These are phyloP conservation scores for Thelephora ganbajun DNA, from an alignment of 768 basidiomycete species.

Conservation along the genomic window DNA sequence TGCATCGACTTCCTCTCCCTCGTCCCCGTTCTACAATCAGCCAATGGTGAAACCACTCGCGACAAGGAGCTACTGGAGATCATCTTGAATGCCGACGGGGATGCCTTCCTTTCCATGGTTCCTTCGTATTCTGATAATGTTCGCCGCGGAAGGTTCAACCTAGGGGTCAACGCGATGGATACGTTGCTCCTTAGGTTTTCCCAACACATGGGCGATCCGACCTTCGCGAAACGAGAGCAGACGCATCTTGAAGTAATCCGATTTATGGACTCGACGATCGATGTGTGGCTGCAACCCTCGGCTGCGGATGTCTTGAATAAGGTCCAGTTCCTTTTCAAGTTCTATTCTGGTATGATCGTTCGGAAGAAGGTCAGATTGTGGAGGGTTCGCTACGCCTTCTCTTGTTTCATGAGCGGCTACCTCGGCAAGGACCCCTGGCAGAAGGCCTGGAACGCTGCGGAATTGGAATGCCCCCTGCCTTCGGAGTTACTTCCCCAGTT, in stretches of 20 bases:
- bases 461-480: slow-evolving; percentile 21
- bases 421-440: slow-evolving; percentile 43
- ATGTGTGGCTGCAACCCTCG: slow-evolving; percentile 36
- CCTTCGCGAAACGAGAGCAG: slow-evolving; percentile 36
- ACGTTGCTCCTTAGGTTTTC: slow-evolving; percentile 40
- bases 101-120: slow-evolving; percentile 46
- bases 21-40: slow-evolving; percentile 49
- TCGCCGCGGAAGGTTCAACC: slow-evolving; percentile 35
- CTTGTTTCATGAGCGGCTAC: slow-evolving; percentile 54
- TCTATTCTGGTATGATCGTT: too few species aligned
- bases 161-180: slow-evolving; percentile 37
- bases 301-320: slow-evolving; percentile 23
- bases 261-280: slow-evolving; percentile 49
- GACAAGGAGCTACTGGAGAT: slow-evolving; percentile 47
- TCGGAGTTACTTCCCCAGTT: slow-evolving; percentile 35
- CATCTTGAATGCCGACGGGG: slow-evolving; percentile 31
- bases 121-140: slow-evolving; percentile 42
- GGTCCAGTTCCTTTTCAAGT: neutral
- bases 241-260: slow-evolving; percentile 41
- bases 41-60: slow-evolving; percentile 41
- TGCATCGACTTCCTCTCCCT: slow-evolving; percentile 49
- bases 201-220: slow-evolving; percentile 37
- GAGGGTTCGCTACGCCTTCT: slow-evolving; percentile 49
- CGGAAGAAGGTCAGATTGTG: slow-evolving; percentile 38
- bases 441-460: slow-evolving; percentile 14